Evolutionary conservation across 306 rosid species (phyloP).

Genomic region (Cucurbita argyrosperma): DNA sequence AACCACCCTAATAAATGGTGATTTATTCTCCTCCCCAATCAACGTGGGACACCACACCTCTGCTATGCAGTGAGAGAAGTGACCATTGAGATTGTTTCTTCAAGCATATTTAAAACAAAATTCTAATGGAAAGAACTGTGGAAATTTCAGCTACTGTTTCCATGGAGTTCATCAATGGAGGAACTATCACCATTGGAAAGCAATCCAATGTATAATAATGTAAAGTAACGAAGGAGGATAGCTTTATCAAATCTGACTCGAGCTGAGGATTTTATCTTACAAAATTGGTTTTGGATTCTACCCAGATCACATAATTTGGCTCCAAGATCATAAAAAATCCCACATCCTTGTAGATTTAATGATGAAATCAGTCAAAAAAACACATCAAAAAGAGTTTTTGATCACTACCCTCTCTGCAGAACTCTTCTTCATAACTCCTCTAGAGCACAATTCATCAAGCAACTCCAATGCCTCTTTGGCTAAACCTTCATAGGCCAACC

Average conservation of each 20-base stretch:
- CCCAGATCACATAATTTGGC: background rate
- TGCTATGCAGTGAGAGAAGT: too few relatives aligned
- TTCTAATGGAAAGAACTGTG: too few relatives aligned
- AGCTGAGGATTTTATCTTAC: background rate
- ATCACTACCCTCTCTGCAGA: conserved; percentile 55
- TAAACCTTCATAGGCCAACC: conserved; percentile 79
- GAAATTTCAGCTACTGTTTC: too few relatives aligned
- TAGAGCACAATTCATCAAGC: conserved; percentile 44
- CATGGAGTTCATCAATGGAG: background rate
- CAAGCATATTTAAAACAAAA: too few relatives aligned
- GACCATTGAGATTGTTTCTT: too few relatives aligned
- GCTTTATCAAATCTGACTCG: background rate
- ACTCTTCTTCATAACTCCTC: conserved; percentile 71
- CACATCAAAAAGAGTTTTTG: conserved; percentile 20
- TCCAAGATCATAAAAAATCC: background rate
- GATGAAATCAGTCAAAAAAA: background rate
- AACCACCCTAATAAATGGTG: too few relatives aligned
- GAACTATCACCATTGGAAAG: background rate
- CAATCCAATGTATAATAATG: background rate
- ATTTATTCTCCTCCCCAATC: too few relatives aligned
- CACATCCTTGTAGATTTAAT: background rate
- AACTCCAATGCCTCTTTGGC: conserved; percentile 74
- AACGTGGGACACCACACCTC: too few relatives aligned
- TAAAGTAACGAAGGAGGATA: background rate
- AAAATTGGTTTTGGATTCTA: background rate